Base-by-base conservation (phyloP, 148 eudicot genomes). In the Persicaria tinctoria region DNA sequence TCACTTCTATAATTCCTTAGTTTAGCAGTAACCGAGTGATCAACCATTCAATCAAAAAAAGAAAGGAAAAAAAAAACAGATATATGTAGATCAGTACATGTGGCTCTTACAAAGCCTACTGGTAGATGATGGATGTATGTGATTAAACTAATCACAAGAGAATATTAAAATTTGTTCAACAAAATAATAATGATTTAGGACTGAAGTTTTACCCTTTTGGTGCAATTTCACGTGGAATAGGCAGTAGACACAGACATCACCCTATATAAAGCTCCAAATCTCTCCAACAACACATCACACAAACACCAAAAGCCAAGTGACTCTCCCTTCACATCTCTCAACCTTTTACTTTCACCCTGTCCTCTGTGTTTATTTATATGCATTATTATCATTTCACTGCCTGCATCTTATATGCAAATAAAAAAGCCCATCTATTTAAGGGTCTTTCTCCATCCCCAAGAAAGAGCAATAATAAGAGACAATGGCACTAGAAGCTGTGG, bases 401-500 rank as follows among this genome's bases (percentile, higher is more conserved):
- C 23, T 60, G 68, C 41, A 27, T 60, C 41, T 38, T 20, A 17
- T 32, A 17, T 4, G 10, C 5, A 18, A 38, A 18, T 6, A 66
- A 38, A 71, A 20, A 71, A 53, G 51, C 41, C 41, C 41, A 32
- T 1, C 41, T 32, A 32, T 32, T 32, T 32, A 32, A 32, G 41
- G 41, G 41, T 57, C 63, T 57, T 57, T 57, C 68, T 60, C 68
- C 68, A 60, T 8, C 68, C 68, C 68, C 44, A 60, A 60, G 68
- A 60, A 27, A 60, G 27, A 57, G 13, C 41, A 32, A 32, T 32
- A 23, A 51, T 9, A 4, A 5, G 55, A 46, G 41, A 9, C 20
- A 70, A 77, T 77, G 79, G 68, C 79, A 11, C 54, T 77, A 53
- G 74, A 77, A 54, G 79, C 79, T 51, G 74, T 70, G 51, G 68